Conservation (phyloP, 371 early-diverging fungal species). For the Mortierella sp. region DNA sequence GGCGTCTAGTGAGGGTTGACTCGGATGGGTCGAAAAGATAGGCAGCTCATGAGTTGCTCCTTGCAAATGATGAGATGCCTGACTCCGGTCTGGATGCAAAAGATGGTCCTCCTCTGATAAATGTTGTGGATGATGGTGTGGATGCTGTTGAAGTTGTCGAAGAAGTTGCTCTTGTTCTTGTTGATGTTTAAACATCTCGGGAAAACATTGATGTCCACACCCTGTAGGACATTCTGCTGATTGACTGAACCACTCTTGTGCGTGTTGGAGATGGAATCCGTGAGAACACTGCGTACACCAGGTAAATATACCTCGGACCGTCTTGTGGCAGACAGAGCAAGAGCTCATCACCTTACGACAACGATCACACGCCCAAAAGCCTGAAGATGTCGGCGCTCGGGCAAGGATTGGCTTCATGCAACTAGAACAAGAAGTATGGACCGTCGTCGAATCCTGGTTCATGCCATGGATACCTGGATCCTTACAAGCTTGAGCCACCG, state of each 20-base stretch:
- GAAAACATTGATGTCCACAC: constrained; percentile 76
- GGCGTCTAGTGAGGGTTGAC: no score
- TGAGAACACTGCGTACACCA: constrained; percentile 86
- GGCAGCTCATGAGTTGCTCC: no score
- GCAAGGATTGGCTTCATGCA: constrained; percentile 76
- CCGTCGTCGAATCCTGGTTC: constrained; percentile 75
- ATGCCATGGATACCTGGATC: constrained; percentile 59
- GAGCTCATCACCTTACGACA: constrained; percentile 72
- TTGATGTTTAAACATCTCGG: constrained; percentile 49
- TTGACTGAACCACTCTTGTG: constrained; percentile 77
- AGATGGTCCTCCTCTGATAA: background rate
- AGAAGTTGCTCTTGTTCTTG: constrained; percentile 28
- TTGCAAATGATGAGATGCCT: background rate
- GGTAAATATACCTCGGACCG: constrained; percentile 70
- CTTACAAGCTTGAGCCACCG: constrained; percentile 67
- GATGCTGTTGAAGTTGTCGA: constrained; percentile 10
- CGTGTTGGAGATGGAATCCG: constrained; percentile 81
- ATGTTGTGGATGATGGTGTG: constrained; percentile 16
- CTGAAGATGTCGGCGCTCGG: constrained; percentile 51
- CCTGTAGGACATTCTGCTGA: constrained; percentile 78
- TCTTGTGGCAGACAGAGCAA: constrained; percentile 80
- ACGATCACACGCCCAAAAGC: constrained; percentile 81
- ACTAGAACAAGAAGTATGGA: constrained; percentile 76
- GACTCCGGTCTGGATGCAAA: background rate
- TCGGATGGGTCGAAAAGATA: no score